Evolutionary conservation across 1,284 basidiomycete genomes (phyloP).

Genomic region (Sporisorium graminicola): DNA sequence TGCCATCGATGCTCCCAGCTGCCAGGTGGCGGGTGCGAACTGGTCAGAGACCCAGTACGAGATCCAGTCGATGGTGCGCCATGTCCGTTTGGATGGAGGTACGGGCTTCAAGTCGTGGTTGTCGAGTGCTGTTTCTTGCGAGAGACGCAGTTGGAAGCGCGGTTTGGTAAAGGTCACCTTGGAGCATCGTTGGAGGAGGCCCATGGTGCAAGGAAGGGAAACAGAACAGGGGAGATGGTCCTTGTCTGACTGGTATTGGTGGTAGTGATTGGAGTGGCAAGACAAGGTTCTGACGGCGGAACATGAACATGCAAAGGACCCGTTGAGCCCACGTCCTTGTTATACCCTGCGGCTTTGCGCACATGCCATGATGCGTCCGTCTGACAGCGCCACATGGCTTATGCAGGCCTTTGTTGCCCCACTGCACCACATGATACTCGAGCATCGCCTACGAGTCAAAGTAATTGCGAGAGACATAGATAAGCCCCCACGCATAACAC

Average conservation of each 20-base stretch:
- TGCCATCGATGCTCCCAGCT: constrained; percentile 35
- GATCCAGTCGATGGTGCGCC: constrained; percentile 29
- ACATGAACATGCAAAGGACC: not conserved
- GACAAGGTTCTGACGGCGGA: not conserved
- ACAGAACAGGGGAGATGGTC: not conserved
- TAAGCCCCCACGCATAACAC: not conserved
- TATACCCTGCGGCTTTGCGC: not conserved
- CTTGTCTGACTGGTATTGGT: not conserved
- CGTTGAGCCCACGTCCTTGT: not conserved
- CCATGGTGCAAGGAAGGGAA: not conserved
- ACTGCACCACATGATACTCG: not conserved
- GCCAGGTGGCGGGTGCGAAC: constrained; percentile 38
- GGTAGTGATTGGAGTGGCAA: no score
- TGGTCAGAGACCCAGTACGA: constrained; percentile 43
- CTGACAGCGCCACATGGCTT: not conserved
- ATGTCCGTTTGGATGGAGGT: constrained; percentile 16
- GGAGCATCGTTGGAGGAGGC: constrained; percentile 3
- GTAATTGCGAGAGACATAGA: not conserved
- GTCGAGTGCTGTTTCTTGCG: constrained; percentile 37
- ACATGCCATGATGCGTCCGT: not conserved
- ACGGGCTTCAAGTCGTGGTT: constrained; percentile 32
- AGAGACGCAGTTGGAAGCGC: constrained; percentile 17
- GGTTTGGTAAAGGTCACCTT: not conserved
- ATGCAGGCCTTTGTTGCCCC: not conserved
- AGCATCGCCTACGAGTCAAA: not conserved